Evolutionary conservation across 352 stramenopile species (phyloP).

Genomic region (Pythium brachiatum): DNA sequence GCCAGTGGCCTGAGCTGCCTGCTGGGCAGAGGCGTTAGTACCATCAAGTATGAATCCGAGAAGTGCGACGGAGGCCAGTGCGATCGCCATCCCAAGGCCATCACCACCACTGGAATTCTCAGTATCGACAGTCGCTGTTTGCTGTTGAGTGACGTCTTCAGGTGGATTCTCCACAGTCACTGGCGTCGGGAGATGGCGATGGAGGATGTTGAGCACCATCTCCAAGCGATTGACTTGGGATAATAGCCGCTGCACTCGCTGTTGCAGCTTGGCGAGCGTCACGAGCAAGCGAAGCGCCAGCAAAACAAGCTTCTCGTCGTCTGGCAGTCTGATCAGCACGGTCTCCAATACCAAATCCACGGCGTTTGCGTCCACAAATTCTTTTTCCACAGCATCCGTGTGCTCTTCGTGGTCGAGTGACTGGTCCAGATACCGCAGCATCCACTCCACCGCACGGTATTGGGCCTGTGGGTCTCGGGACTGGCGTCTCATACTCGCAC

Average conservation of each 20-base stretch:
- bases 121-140: neutral
- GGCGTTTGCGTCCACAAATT: slow-evolving; percentile 15
- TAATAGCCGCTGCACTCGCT: slow-evolving; percentile 10
- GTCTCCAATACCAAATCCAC: slow-evolving; percentile 16
- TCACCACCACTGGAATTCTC: neutral
- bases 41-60: slow-evolving; percentile 18
- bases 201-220: slow-evolving; percentile 2
- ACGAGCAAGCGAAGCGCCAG: slow-evolving; percentile 6
- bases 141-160: too few species aligned
- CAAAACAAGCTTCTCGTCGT: neutral
- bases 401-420: slow-evolving; percentile 5
- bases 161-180: too few species aligned
- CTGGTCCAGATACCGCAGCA: slow-evolving; percentile 43
- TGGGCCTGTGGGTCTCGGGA: slow-evolving; percentile 26
- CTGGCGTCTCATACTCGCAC: slow-evolving; percentile 37
- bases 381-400: slow-evolving; percentile 17
- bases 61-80: slow-evolving; percentile 2
- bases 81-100: neutral
- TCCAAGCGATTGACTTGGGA: slow-evolving; percentile 10
- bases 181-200: slow-evolving; percentile 13
- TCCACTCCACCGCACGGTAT: slow-evolving; percentile 50
- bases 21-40: slow-evolving; percentile 14
- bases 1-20: slow-evolving; percentile 13
- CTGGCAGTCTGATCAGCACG: neutral
- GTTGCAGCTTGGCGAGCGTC: neutral